Evolutionary conservation across 805 yeast genomes (phyloP).

Genomic region (Monosporozyma aerobia): DNA sequence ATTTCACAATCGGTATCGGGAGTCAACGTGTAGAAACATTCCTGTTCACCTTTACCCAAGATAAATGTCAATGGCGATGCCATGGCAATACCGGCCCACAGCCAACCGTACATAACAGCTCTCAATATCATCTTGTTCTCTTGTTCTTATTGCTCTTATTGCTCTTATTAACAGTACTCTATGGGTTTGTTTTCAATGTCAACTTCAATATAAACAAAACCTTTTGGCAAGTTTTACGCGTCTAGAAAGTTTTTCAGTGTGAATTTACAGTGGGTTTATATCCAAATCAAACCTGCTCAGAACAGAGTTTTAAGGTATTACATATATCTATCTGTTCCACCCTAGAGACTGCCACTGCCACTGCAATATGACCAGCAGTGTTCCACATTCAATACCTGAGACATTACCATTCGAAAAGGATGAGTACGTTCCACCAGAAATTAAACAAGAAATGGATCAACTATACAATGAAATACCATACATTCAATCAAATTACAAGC

Average conservation of each 20-base stretch:
- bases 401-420: conserved; percentile 11
- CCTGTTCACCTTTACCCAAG: conserved; percentile 14
- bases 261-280: neutral
- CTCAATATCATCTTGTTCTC: neutral
- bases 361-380: neutral
- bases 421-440: conserved; percentile 38
- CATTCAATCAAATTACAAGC: conserved; percentile 33
- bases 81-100: neutral
- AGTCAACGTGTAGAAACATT: conserved; percentile 23
- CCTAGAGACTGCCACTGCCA: too few species aligned
- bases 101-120: neutral
- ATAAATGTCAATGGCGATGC: conserved; percentile 25
- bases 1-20: conserved; percentile 59
- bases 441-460: conserved; percentile 48
- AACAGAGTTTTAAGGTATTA: too few species aligned
- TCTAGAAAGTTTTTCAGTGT: neutral
- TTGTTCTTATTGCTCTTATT: neutral
- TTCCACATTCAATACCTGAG: conserved; percentile 15
- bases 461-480: conserved; percentile 47
- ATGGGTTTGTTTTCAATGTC: neutral
- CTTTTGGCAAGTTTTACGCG: neutral
- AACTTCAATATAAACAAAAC: neutral
- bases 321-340: too few species aligned
- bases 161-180: neutral
- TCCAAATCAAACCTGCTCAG: neutral